Percentiles rank a stretch among this genome's conserved stretches.
These are phyloP conservation scores for Tremella mesenterica DNA, from an alignment of 768 basidiomycete species.

Conservation along the genomic window DNA sequence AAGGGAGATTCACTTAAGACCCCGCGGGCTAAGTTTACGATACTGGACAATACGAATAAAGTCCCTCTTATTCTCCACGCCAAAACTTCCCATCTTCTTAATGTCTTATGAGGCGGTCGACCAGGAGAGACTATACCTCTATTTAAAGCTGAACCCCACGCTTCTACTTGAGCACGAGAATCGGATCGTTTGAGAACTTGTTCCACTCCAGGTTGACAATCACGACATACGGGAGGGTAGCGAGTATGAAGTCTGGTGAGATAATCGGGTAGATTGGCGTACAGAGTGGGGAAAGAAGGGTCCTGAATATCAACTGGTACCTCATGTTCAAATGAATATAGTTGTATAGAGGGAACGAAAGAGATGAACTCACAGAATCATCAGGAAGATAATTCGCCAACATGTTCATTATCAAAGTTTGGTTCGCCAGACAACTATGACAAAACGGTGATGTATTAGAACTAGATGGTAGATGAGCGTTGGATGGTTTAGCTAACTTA, in stretches of 20 bases:
- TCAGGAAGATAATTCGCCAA: conserved; percentile 80
- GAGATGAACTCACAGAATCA: conserved; percentile 55
- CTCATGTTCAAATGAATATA: not conserved
- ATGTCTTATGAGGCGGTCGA: no score
- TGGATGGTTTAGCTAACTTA: conserved; percentile 23
- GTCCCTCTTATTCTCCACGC: conserved; percentile 64
- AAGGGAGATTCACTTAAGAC: not conserved
- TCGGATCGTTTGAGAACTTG: conserved; percentile 70
- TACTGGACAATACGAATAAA: conserved; percentile 55
- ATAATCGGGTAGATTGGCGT: conserved; percentile 62
- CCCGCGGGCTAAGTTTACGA: conserved; percentile 43
- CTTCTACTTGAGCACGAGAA: conserved; percentile 62
- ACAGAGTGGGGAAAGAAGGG: conserved; percentile 59
- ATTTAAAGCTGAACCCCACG: conserved; percentile 65
- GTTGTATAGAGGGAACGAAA: not conserved
- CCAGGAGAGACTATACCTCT: conserved; percentile 53
- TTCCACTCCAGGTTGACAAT: conserved; percentile 69
- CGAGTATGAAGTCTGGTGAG: conserved; percentile 64
- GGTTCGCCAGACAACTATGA: conserved; percentile 83
- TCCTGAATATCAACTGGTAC: conserved; percentile 49
- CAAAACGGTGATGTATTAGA: conserved; percentile 53
- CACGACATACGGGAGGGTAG: conserved; percentile 76
- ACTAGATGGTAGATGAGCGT: conserved; percentile 27
- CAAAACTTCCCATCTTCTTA: conserved; percentile 53
- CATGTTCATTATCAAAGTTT: conserved; percentile 74